Base-by-base conservation (phyloP, 1,284 basidiomycete species). In the Tilletiopsis washingtonensis region DNA sequence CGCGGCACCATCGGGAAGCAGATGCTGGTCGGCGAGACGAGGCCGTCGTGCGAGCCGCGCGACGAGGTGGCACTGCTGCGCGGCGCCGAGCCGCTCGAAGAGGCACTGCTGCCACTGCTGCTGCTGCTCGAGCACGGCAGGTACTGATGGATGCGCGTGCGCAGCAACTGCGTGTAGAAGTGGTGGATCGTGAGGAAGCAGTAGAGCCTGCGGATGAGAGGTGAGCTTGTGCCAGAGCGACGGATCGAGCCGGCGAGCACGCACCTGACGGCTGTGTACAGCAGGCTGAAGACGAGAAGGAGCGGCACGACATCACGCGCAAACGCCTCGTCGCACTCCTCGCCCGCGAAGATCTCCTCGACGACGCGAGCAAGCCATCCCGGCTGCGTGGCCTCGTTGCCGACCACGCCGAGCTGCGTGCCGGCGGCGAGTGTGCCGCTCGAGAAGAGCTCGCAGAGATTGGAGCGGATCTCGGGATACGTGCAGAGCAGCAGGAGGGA, bases 291-390 rank as follows among this genome's bases (percentile, higher is more conserved):
- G n/a, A 61, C 45, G 43, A 63, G 46, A 23, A 60, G 40, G 36
- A 63, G 20, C 3, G 61, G 61, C 1, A 63, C 54, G 3, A 63
- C 19, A 0, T 56, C 56, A 3, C 57, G 48, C 7, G 52, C n/a
- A 47, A 63, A 60, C 21, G 51, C 51, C 36, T 63, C 61, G 20
- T 63, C 61, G 56, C 61, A 63, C 32, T 61, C 59, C 25, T 63
- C 61, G 2, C 51, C 50, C 1, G 49, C 53, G 26, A 63, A 61
- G 12, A 61, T 49, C 24, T 57, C 56, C 20, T 63, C 61, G 1
- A 63, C 23, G 15, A 59, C 12, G 9, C 29, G 29, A n/a, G n/a
- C n/a, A n/a, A n/a, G n/a, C n/a, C n/a, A n/a, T n/a, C n/a, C n/a
- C n/a, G n/a, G n/a, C n/a, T n/a, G n/a, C n/a, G n/a, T n/a, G 2